A percentile compares a stretch with the other conserved stretches of the same genome.
phyloP scores from a whole-genome alignment of 306 rosid genomes.

The Fagus sylvatica region DNA sequence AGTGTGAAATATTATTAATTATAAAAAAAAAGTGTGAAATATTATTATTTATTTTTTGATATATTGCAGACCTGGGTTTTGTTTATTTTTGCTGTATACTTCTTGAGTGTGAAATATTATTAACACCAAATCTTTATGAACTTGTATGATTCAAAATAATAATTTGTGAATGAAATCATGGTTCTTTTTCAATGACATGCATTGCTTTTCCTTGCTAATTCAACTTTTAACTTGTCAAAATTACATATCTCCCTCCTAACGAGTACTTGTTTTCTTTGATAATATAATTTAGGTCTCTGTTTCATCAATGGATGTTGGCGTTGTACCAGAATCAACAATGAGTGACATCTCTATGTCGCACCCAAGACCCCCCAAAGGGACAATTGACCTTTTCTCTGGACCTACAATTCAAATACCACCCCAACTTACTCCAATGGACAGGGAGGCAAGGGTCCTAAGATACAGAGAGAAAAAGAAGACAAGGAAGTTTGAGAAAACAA shows the following conservation, averaged over 20 bases:
- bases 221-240: too few relatives aligned
- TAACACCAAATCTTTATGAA: too few relatives aligned
- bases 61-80: too few relatives aligned
- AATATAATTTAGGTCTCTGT: slow-evolving; percentile 57
- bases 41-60: too few relatives aligned
- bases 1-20: too few relatives aligned
- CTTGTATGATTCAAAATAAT: too few relatives aligned
- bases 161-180: too few relatives aligned
- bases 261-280: neutral
- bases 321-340: slow-evolving; percentile 77
- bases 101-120: too few relatives aligned
- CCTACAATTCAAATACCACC: slow-evolving; percentile 55
- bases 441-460: slow-evolving; percentile 88
- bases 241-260: neutral
- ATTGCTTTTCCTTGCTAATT: too few relatives aligned
- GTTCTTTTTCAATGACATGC: too few relatives aligned
- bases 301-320: slow-evolving; percentile 81
- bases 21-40: too few relatives aligned
- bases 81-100: too few relatives aligned
- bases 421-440: slow-evolving; percentile 74
- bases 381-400: slow-evolving; percentile 77
- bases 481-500: slow-evolving; percentile 91
- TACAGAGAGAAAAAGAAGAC: slow-evolving; percentile 89
- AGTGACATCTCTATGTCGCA: slow-evolving; percentile 62
- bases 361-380: slow-evolving; percentile 71